Evolutionary conservation across 257 asterid genomes (phyloP).

Genomic region (Apocynum venetum): DNA sequence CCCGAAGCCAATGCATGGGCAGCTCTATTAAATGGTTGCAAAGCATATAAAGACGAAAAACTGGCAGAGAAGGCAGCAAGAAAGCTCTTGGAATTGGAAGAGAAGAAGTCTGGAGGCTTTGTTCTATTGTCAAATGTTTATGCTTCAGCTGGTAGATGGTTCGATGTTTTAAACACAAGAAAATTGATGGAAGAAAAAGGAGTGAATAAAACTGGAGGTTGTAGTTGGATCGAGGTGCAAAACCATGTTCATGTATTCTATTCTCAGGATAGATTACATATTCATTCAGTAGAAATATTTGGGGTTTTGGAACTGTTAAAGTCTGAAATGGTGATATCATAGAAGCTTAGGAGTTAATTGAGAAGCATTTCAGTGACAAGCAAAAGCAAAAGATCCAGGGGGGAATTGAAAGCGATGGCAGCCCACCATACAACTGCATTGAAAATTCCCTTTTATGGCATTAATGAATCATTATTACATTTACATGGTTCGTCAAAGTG

Average conservation of each 20-base stretch:
- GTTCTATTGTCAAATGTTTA: conserved; percentile 62
- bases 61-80: conserved; percentile 38
- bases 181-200: conserved; percentile 58
- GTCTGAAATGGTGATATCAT: conserved; percentile 32
- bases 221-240: conserved; percentile 73
- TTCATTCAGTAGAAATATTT: conserved; percentile 33
- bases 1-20: conserved; percentile 70
- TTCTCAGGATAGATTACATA: conserved; percentile 54
- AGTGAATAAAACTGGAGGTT: conserved; percentile 55
- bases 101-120: conserved; percentile 49
- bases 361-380: background rate
- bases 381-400: background rate
- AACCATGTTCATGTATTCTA: conserved; percentile 47
- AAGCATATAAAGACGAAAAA: conserved; percentile 40
- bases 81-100: conserved; percentile 37
- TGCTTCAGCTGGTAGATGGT: conserved; percentile 73
- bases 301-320: conserved; percentile 44
- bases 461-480: background rate
- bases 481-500: background rate
- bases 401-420: background rate
- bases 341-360: background rate
- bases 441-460: background rate
- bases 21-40: conserved; percentile 71
- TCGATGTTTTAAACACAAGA: conserved; percentile 52
- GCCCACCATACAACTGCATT: background rate